Evolutionary conservation across 768 basidiomycete genomes (phyloP).

Genomic region (Sarcomyxa edulis): DNA sequence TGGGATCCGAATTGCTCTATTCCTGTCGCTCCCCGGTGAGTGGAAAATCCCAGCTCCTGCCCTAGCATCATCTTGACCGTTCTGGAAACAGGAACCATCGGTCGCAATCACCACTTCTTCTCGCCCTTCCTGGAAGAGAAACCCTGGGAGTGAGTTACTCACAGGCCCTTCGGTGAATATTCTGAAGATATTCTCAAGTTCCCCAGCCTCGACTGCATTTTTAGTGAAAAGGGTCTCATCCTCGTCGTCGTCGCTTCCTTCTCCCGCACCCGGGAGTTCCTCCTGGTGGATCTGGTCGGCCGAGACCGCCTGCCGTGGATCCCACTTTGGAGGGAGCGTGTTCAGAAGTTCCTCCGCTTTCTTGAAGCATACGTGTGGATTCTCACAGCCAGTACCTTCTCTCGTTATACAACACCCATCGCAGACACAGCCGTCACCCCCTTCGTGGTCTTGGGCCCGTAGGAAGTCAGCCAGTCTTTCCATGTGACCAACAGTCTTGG

Average conservation of each 20-base stretch:
- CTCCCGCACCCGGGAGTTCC: neutral
- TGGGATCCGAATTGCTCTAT: slow-evolving; percentile 10
- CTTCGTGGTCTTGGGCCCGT: too few relatives aligned
- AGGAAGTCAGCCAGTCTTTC: too few relatives aligned
- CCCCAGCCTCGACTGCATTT: neutral
- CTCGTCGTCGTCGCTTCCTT: too few relatives aligned
- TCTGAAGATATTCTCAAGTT: neutral
- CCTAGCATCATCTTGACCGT: neutral
- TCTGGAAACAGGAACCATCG: neutral
- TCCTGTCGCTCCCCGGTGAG: slow-evolving; percentile 7
- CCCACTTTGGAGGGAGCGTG: slow-evolving; percentile 3
- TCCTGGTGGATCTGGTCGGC: neutral
- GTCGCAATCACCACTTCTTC: neutral
- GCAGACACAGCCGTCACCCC: too few relatives aligned
- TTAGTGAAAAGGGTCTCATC: too few relatives aligned
- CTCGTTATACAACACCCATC: too few relatives aligned
- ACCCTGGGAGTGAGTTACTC: neutral
- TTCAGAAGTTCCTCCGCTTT: neutral
- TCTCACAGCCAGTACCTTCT: slow-evolving; percentile 1
- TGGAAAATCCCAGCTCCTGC: slow-evolving; percentile 1
- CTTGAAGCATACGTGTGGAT: slow-evolving; percentile 1
- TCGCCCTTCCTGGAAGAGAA: neutral
- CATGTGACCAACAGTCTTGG: too few relatives aligned
- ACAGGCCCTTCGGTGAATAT: slow-evolving; percentile 1
- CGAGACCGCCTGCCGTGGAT: neutral